These are phyloP conservation scores for Lepiota venenata DNA, from an alignment of 768 basidiomycete genomes.

Conservation along the genomic window DNA sequence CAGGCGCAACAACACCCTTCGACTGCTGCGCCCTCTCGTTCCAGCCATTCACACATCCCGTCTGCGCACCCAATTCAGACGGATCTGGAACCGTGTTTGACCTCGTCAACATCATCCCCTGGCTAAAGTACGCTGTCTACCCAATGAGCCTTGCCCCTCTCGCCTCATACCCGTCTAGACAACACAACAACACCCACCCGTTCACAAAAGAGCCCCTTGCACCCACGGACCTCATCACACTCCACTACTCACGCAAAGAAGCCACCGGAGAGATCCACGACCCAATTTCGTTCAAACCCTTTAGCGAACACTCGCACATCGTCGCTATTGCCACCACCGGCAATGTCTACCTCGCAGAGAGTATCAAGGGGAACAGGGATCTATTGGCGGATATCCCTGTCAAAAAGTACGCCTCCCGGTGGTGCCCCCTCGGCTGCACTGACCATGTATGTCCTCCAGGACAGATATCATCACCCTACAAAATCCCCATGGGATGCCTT, in stretches of 20 bases:
- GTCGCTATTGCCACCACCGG: slow-evolving; percentile 87
- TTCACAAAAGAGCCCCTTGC: slow-evolving; percentile 69
- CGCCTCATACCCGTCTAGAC: slow-evolving; percentile 39
- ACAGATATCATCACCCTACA: slow-evolving; percentile 93
- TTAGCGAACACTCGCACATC: slow-evolving; percentile 95
- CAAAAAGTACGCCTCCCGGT: slow-evolving; percentile 56
- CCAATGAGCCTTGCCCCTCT: not conserved
- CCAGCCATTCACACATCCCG: slow-evolving; percentile 86
- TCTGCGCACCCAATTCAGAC: slow-evolving; percentile 80
- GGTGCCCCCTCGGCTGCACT: slow-evolving; percentile 3
- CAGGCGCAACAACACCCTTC: slow-evolving; percentile 69
- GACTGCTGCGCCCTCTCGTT: slow-evolving; percentile 92
- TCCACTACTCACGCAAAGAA: slow-evolving; percentile 79
- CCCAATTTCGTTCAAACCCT: slow-evolving; percentile 96
- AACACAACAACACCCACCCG: slow-evolving; percentile 79
- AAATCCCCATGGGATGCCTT: slow-evolving; percentile 79
- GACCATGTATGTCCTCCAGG: slow-evolving; percentile 32
- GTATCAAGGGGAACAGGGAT: slow-evolving; percentile 82
- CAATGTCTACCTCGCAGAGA: slow-evolving; percentile 92
- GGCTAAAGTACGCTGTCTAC: slow-evolving; percentile 70
- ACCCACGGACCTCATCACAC: slow-evolving; percentile 72
- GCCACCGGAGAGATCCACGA: slow-evolving; percentile 87
- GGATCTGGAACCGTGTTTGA: slow-evolving; percentile 84
- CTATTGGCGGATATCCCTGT: slow-evolving; percentile 83
- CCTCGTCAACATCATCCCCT: slow-evolving; percentile 89